Evolutionary conservation across 1,139 yeast species (phyloP).

Genomic region (Hansenula sp.): DNA sequence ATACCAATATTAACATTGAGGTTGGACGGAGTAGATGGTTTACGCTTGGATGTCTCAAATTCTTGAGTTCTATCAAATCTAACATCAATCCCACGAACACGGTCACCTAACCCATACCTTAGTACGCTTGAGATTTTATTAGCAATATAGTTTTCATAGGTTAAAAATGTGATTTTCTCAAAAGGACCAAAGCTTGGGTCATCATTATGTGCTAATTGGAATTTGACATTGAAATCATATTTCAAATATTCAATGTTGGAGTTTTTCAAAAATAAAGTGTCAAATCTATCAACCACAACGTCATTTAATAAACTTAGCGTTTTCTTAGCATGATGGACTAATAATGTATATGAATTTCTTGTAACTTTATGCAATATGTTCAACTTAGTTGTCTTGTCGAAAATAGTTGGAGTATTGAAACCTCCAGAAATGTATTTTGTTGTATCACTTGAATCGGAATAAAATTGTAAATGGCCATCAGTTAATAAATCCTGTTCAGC

Average conservation of each 20-base stretch:
- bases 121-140: constrained; percentile 60
- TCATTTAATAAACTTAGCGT: constrained; percentile 72
- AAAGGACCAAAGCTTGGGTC: constrained; percentile 52
- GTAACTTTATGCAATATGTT: constrained; percentile 85
- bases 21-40: constrained; percentile 35
- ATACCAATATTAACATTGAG: constrained; percentile 51
- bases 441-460: constrained; percentile 48
- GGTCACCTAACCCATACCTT: constrained; percentile 61
- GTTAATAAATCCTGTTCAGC: constrained; percentile 70
- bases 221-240: constrained; percentile 59
- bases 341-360: constrained; percentile 54
- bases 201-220: constrained; percentile 39
- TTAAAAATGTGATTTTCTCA: constrained; percentile 70
- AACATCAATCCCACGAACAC: constrained; percentile 47
- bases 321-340: constrained; percentile 64
- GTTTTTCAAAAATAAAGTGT: constrained; percentile 71
- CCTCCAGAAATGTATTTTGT: constrained; percentile 55
- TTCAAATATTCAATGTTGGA: constrained; percentile 52
- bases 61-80: constrained; percentile 23
- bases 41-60: constrained; percentile 54
- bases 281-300: constrained; percentile 80
- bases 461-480: constrained; percentile 64
- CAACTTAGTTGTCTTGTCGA: constrained; percentile 69
- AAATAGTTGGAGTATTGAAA: constrained; percentile 68
- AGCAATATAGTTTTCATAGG: constrained; percentile 62